phyloP scores from a whole-genome alignment of 805 yeast genomes.

The Zygosaccharomyces bisporus region DNA sequence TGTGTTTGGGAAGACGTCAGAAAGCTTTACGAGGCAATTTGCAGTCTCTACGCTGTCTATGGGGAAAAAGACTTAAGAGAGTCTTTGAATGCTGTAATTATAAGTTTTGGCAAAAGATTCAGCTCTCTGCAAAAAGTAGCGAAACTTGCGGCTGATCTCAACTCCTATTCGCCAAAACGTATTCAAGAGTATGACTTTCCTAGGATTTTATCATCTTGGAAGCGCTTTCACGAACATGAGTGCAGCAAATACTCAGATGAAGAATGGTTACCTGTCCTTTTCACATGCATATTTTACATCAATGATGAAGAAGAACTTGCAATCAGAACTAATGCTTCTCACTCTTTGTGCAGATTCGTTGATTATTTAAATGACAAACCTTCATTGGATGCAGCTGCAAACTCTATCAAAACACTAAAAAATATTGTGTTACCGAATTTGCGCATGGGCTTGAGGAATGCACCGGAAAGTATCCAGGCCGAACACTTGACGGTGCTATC shows the following conservation, averaged over 20 bases:
- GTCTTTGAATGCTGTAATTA: constrained; percentile 57
- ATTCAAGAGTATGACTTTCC: constrained; percentile 78
- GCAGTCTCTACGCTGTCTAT: constrained; percentile 57
- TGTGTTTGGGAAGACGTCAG: constrained; percentile 50
- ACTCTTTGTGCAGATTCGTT: constrained; percentile 56
- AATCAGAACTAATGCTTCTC: constrained; percentile 71
- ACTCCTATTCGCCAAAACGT: constrained; percentile 59
- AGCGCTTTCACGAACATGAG: constrained; percentile 53
- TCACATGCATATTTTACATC: constrained; percentile 64
- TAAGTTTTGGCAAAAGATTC: constrained; percentile 53
- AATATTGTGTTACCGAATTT: constrained; percentile 60
- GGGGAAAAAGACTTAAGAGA: constrained; percentile 60
- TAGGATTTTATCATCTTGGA: constrained; percentile 64
- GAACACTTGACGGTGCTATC: constrained; percentile 68
- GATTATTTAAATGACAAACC: constrained; percentile 47
- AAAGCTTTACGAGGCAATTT: constrained; percentile 46
- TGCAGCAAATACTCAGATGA: constrained; percentile 43
- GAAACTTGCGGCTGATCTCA: constrained; percentile 56
- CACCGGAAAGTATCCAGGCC: constrained; percentile 58
- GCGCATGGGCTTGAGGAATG: constrained; percentile 59
- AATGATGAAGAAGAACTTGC: constrained; percentile 78
- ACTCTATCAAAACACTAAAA: constrained; percentile 41
- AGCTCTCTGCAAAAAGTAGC: constrained; percentile 45
- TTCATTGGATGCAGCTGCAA: constrained; percentile 28
- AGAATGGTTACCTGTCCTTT: constrained; percentile 80